Evolutionary conservation across 805 yeast species (phyloP).

Genomic region (Komagataella kurtzmanii): DNA sequence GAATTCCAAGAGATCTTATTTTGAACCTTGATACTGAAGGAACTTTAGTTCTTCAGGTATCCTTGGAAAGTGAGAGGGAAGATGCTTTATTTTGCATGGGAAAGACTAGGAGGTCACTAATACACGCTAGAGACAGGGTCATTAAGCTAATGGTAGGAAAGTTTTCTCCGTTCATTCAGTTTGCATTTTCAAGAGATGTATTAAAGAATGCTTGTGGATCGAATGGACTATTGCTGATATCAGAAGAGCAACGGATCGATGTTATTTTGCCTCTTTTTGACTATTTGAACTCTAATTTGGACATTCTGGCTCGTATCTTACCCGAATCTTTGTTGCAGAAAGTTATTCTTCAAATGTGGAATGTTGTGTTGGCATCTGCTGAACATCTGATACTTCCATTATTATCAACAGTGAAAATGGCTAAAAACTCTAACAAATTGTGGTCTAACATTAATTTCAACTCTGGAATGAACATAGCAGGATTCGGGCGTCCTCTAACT

Average conservation of each 20-base stretch:
- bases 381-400: constrained; percentile 69
- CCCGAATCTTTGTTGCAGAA: constrained; percentile 40
- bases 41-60: constrained; percentile 45
- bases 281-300: constrained; percentile 55
- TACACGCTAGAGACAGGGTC: constrained; percentile 52
- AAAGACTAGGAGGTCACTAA: constrained; percentile 51
- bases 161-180: constrained; percentile 46
- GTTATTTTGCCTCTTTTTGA: constrained; percentile 65
- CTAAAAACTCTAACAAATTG: background rate
- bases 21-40: constrained; percentile 61
- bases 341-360: constrained; percentile 75
- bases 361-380: constrained; percentile 50
- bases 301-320: constrained; percentile 45
- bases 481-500: constrained; percentile 43
- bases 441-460: background rate
- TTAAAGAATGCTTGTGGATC: constrained; percentile 40
- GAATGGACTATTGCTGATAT: constrained; percentile 27
- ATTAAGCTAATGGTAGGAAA: constrained; percentile 60
- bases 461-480: constrained; percentile 29
- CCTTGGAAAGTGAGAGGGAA: constrained; percentile 65
- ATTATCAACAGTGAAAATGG: constrained; percentile 27
- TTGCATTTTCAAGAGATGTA: constrained; percentile 22
- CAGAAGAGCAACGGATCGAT: constrained; percentile 37
- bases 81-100: constrained; percentile 80
- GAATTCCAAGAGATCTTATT: constrained; percentile 45